These are phyloP conservation scores for Arxiozyma bovina DNA, from an alignment of 1,139 yeast species.

Conservation along the genomic window DNA sequence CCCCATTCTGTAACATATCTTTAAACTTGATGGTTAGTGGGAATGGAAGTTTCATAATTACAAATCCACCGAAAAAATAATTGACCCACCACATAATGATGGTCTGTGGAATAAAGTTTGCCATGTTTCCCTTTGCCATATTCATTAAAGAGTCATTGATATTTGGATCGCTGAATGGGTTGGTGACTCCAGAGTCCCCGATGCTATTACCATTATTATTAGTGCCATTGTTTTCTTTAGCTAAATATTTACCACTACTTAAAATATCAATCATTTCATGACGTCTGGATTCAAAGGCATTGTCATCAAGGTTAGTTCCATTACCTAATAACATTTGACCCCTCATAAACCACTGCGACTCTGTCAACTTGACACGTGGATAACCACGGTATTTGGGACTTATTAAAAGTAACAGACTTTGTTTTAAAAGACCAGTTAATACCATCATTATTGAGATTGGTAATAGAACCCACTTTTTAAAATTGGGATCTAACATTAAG, in stretches of 20 bases:
- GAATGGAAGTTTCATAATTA: slow-evolving; percentile 70
- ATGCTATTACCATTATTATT: slow-evolving; percentile 10
- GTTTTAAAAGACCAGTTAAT: slow-evolving; percentile 73
- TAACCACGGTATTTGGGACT: slow-evolving; percentile 51
- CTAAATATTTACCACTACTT: slow-evolving; percentile 28
- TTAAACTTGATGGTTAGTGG: slow-evolving; percentile 86
- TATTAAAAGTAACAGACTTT: slow-evolving; percentile 54
- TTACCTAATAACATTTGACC: slow-evolving; percentile 48
- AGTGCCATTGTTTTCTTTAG: slow-evolving; percentile 32
- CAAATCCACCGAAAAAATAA: slow-evolving; percentile 86
- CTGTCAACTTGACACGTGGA: slow-evolving; percentile 47
- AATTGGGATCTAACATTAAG: slow-evolving; percentile 64
- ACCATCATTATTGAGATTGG: slow-evolving; percentile 91
- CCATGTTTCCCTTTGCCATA: slow-evolving; percentile 73
- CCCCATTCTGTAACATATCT: slow-evolving; percentile 84
- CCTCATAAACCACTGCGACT: slow-evolving; percentile 48
- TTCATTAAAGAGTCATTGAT: slow-evolving; percentile 67
- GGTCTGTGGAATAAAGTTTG: slow-evolving; percentile 85
- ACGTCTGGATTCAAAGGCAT: slow-evolving; percentile 29
- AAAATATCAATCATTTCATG: slow-evolving; percentile 19
- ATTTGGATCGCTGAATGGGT: slow-evolving; percentile 64
- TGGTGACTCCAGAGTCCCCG: slow-evolving; percentile 28
- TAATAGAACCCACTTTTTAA: slow-evolving; percentile 81
- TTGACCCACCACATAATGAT: slow-evolving; percentile 95
- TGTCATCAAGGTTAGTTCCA: slow-evolving; percentile 39